Conservation (phyloP, 768 basidiomycete genomes). For the Phanerochaete carnosa region DNA sequence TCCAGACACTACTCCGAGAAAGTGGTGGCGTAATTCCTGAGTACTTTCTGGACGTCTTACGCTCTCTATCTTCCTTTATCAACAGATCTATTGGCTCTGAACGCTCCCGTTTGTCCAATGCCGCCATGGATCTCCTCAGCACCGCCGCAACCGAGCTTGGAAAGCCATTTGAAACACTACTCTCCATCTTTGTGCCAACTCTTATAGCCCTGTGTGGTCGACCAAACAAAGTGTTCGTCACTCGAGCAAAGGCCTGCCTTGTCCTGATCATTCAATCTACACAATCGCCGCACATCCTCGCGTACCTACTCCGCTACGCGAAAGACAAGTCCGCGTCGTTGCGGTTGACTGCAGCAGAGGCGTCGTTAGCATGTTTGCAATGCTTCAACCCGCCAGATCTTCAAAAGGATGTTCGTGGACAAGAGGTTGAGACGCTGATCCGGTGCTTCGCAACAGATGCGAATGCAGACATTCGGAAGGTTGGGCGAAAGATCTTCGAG, state of each 20-base stretch:
- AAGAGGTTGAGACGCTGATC: slow-evolving; percentile 70
- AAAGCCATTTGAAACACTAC: slow-evolving; percentile 59
- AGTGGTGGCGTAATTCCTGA: slow-evolving; percentile 49
- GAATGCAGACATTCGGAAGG: slow-evolving; percentile 69
- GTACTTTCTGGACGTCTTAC: slow-evolving; percentile 50
- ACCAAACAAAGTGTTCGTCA: slow-evolving; percentile 75
- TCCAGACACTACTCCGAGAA: slow-evolving; percentile 48
- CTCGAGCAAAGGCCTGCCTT: slow-evolving; percentile 61
- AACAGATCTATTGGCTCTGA: slow-evolving; percentile 67
- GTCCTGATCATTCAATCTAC: slow-evolving; percentile 61
- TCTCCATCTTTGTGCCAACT: slow-evolving; percentile 64
- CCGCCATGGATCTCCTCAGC: slow-evolving; percentile 61
- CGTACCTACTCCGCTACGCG: slow-evolving; percentile 53
- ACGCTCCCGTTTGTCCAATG: slow-evolving; percentile 65
- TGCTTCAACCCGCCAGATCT: slow-evolving; percentile 78
- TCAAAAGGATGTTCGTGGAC: slow-evolving; percentile 62
- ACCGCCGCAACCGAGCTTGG: slow-evolving; percentile 54
- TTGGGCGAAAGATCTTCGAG: slow-evolving; percentile 68
- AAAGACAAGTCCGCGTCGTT: slow-evolving; percentile 69
- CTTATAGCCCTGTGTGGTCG: slow-evolving; percentile 66
- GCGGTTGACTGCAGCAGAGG: slow-evolving; percentile 64
- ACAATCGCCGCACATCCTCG: slow-evolving; percentile 60
- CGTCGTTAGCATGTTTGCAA: slow-evolving; percentile 62
- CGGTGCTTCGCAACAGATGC: slow-evolving; percentile 66
- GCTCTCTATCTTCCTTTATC: slow-evolving; percentile 50